Conservation (phyloP, 495 filamentous ascomycete genomes). For the Penicillium nucicola region DNA sequence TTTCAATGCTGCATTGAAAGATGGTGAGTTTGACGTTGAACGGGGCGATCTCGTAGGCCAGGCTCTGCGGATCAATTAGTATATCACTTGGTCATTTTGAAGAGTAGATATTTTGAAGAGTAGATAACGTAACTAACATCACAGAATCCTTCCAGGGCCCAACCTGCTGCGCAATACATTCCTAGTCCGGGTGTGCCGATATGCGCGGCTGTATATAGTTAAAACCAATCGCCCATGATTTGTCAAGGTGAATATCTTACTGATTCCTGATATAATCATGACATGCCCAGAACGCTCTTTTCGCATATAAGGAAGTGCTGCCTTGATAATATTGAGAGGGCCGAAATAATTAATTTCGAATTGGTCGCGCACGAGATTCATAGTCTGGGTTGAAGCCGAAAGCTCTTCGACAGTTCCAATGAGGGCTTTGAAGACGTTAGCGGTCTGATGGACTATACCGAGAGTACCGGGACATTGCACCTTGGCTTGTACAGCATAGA, state of each 20-base stretch:
- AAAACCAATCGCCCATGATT: slow-evolving; percentile 6
- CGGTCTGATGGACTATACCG: not conserved
- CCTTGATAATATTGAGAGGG: slow-evolving; percentile 92
- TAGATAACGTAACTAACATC: slow-evolving; percentile 48
- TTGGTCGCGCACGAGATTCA: slow-evolving; percentile 79
- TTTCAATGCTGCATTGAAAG: slow-evolving; percentile 85
- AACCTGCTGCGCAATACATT: slow-evolving; percentile 87
- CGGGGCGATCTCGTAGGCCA: slow-evolving; percentile 94
- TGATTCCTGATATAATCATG: slow-evolving; percentile 84
- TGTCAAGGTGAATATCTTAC: slow-evolving; percentile 31
- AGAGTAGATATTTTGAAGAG: not conserved
- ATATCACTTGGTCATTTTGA: not conserved
- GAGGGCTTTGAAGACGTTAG: slow-evolving; percentile 52
- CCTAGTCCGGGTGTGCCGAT: slow-evolving; percentile 89
- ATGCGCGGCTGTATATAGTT: slow-evolving; percentile 59
- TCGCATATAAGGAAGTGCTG: slow-evolving; percentile 76
- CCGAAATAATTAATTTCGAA: slow-evolving; percentile 95
- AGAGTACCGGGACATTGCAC: slow-evolving; percentile 35
- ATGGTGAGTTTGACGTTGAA: slow-evolving; percentile 97
- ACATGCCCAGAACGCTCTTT: slow-evolving; percentile 80
- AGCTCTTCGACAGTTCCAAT: slow-evolving; percentile 93
- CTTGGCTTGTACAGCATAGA: slow-evolving; percentile 82
- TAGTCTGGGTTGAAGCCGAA: slow-evolving; percentile 64
- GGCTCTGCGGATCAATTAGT: slow-evolving; percentile 47
- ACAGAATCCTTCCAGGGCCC: slow-evolving; percentile 97